Base-by-base conservation (phyloP, 2,329 filamentous ascomycete species). In the Monilinia fructigena region DNA sequence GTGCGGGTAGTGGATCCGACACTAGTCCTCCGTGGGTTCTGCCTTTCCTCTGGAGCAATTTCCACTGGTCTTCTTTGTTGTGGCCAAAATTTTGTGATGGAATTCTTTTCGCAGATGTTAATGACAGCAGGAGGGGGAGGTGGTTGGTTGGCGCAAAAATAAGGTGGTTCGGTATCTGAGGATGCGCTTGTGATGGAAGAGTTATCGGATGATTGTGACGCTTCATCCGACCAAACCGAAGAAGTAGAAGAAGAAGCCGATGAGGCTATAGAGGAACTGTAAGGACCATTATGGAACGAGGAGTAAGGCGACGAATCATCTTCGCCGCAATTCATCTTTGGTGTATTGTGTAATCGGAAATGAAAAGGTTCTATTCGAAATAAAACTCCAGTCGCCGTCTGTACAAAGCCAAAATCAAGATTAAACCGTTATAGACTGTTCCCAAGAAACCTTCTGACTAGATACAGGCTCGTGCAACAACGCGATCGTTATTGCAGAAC, bases 161-260 rank as follows among this genome's bases (percentile, higher is more conserved):
- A 82, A 76, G 79, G 80, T 58, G 79, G 78, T 72, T 85, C 80
- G 66, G 79, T 79, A 76, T 78, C 75, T 65, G 79, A 77, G 69
- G 85, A 86, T 67, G 85, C 85, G 75, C 83, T 82, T 68, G 85
- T 88, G 70, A 84, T 78, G 65, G 86, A 87, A 52, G 88, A 87
- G 68, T 89, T 88, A 73, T 89, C 86, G 64, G 90, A 91, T 69
- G 83, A 82, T 79, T 92, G 89, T 26, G 86, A 88, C 66, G 87
- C 89, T 61, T 82, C 85, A 74, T 89, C 83, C 71, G 92, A 95
- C 83, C 92, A 95, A 73, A 92, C 83, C 45, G 91, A 95, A 66
- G 87, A 86, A 67, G 89, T 85, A 26, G 90, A 93, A 66, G 89
- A 89, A 40, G 91, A 92, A 67, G 89, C 86, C 72, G 90, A 91